Conservation (phyloP, 2,329 filamentous ascomycete genomes). For the Metarhizium humberi region DNA sequence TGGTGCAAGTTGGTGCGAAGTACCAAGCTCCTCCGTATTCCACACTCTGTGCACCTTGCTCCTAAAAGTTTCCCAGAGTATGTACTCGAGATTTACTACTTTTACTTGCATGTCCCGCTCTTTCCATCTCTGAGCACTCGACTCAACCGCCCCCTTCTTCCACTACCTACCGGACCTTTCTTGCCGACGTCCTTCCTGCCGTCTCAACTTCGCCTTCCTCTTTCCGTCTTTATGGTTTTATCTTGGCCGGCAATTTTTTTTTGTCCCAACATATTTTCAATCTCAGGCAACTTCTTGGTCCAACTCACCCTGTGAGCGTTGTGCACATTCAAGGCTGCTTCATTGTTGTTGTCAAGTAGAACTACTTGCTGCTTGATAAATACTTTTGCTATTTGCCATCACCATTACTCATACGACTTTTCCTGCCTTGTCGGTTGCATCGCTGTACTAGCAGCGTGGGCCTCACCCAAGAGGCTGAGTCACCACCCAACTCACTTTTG, state of each 20-base stretch:
- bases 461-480: not conserved
- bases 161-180: not conserved
- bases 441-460: not conserved
- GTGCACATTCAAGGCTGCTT: not conserved
- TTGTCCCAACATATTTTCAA: not conserved
- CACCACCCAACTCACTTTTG: not conserved
- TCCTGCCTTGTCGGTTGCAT: not conserved
- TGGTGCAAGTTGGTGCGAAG: not conserved
- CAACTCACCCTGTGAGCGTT: not conserved
- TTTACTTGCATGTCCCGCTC: slow-evolving; percentile 6
- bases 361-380: no score
- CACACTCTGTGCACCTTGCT: not conserved
- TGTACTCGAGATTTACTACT: not conserved
- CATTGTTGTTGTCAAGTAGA: not conserved
- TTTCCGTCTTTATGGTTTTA: not conserved
- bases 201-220: not conserved
- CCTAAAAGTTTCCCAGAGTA: not conserved
- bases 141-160: slow-evolving; percentile 1
- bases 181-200: not conserved
- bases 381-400: no score
- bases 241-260: not conserved
- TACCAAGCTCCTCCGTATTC: not conserved
- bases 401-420: not conserved
- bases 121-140: slow-evolving; percentile 3
- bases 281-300: not conserved